Evolutionary conservation across 2,329 filamentous ascomycete species (phyloP).

Genomic region (Hymenotorrendiella dingleyae): DNA sequence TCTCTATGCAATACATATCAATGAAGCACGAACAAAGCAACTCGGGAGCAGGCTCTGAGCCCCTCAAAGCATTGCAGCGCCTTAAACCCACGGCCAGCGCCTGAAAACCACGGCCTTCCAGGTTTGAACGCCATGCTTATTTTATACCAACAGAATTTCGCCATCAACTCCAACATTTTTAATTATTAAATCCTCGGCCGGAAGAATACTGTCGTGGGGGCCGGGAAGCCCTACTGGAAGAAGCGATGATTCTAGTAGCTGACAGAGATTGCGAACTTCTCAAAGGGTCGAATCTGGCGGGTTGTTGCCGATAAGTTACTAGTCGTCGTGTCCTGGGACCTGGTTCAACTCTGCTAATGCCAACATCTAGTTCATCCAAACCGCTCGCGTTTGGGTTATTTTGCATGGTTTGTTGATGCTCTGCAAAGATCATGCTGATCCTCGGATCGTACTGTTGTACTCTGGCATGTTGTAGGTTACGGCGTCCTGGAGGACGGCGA

Average conservation of each 20-base stretch:
- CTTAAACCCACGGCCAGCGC: too few relatives aligned
- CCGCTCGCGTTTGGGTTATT: slow-evolving; percentile 13
- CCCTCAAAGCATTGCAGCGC: too few relatives aligned
- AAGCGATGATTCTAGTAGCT: slow-evolving; percentile 19
- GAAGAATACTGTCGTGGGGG: slow-evolving; percentile 17
- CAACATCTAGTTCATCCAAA: slow-evolving; percentile 12
- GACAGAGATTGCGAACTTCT: slow-evolving; percentile 25
- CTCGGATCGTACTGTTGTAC: slow-evolving; percentile 26
- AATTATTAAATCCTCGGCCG: too few relatives aligned
- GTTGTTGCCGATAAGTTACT: slow-evolving; percentile 18
- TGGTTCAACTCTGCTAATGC: slow-evolving; percentile 14
- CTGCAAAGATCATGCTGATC: slow-evolving; percentile 29
- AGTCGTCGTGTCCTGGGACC: slow-evolving; percentile 17
- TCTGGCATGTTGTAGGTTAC: slow-evolving; percentile 8
- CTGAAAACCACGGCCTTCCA: too few relatives aligned
- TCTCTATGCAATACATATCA: too few relatives aligned
- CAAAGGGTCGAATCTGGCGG: slow-evolving; percentile 17
- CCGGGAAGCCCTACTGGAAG: slow-evolving; percentile 17
- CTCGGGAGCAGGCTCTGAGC: too few relatives aligned
- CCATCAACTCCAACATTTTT: too few relatives aligned
- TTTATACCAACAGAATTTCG: too few relatives aligned
- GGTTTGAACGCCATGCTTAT: too few relatives aligned
- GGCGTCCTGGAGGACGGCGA: slow-evolving; percentile 17
- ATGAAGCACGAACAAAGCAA: too few relatives aligned
- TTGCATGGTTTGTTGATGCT: slow-evolving; percentile 25